These are phyloP conservation scores for Schizosaccharomyces octosporus DNA, from an alignment of 805 yeast genomes.

Conservation along the genomic window DNA sequence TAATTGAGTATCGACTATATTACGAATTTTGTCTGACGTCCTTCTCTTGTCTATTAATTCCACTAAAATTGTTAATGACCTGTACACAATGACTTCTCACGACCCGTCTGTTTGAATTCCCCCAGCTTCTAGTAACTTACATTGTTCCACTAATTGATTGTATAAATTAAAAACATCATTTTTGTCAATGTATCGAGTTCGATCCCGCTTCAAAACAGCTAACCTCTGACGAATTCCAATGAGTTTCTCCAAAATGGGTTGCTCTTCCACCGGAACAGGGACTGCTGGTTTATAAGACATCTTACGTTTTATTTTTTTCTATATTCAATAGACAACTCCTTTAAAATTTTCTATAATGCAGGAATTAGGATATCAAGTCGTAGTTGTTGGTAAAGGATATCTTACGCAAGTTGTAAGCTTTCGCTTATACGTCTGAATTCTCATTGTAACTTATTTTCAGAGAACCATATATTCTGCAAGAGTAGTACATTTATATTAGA, in stretches of 20 bases:
- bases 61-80: neutral
- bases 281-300: neutral
- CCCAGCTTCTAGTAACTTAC: neutral
- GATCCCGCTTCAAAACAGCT: constrained; percentile 13
- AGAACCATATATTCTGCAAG: too few relatives aligned
- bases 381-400: too few relatives aligned
- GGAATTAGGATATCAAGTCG: too few relatives aligned
- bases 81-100: neutral
- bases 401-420: too few relatives aligned
- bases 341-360: neutral
- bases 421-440: too few relatives aligned
- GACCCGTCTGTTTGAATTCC: neutral
- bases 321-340: neutral
- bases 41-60: neutral
- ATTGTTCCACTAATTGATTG: constrained; percentile 1
- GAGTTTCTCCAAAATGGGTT: constrained; percentile 12
- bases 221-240: constrained; percentile 11
- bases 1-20: constrained; percentile 41
- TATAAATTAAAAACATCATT: neutral
- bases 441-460: too few relatives aligned
- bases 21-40: neutral
- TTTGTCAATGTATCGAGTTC: constrained; percentile 8
- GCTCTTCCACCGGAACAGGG: constrained; percentile 13
- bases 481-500: too few relatives aligned
- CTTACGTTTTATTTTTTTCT: neutral